phyloP scores from a whole-genome alignment of 2,329 filamentous ascomycete genomes.

The Cercospora sesami region DNA sequence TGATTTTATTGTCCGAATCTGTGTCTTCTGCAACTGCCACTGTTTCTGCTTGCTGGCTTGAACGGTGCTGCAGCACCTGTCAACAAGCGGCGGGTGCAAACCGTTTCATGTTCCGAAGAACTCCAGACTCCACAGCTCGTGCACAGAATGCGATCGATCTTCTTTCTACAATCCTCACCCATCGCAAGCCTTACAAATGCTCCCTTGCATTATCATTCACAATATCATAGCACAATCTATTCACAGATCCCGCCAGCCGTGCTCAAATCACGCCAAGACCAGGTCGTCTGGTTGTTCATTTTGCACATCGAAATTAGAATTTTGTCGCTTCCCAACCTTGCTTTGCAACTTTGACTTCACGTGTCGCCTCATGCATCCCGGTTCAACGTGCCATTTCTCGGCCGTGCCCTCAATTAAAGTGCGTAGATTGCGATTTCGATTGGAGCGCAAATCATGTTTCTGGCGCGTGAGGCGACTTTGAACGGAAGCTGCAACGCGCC shows the following conservation, averaged over 20 bases:
- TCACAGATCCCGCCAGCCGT: not conserved
- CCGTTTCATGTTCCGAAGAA: conserved; percentile 1
- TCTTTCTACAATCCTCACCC: not conserved
- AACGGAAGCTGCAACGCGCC: not conserved
- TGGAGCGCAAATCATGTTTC: not conserved
- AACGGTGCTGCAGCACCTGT: not conserved
- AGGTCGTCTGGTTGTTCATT: not conserved
- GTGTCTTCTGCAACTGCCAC: not conserved
- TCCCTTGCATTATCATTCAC: not conserved
- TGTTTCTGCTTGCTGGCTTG: not conserved
- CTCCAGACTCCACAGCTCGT: not conserved
- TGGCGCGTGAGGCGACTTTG: not conserved
- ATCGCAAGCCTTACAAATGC: not conserved
- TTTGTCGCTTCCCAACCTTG: not conserved
- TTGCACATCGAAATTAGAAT: not conserved
- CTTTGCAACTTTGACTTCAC: not conserved
- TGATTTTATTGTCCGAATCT: not conserved
- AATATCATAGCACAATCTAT: not conserved
- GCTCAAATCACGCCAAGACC: not conserved
- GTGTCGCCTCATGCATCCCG: not conserved
- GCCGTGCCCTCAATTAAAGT: not conserved
- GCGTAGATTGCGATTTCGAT: not conserved
- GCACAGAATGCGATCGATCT: not conserved
- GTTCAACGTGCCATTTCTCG: not conserved
- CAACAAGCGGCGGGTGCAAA: not conserved